A percentile compares a stretch with the other conserved stretches of the same genome.
These are phyloP conservation scores for Chrysanthemum lavandulifolium DNA, from an alignment of 129 eudicot species.

Conservation along the genomic window DNA sequence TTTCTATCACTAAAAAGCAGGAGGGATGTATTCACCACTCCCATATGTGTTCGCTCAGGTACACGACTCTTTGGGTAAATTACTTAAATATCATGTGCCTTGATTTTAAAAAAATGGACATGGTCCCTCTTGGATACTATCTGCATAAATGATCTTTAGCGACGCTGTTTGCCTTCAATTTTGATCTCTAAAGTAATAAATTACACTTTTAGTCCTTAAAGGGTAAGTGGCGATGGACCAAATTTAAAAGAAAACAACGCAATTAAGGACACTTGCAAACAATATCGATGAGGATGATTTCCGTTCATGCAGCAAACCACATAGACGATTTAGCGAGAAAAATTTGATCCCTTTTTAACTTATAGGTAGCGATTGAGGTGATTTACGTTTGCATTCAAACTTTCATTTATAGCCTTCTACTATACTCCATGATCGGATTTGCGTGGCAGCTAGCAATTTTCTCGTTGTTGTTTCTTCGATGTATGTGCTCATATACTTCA, in stretches of 20 bases:
- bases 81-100: too few species aligned
- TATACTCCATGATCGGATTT: constrained; percentile 62
- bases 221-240: too few species aligned
- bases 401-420: constrained; percentile 44
- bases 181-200: too few species aligned
- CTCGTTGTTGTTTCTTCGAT: constrained; percentile 48
- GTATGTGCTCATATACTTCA: constrained; percentile 49
- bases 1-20: constrained; percentile 60
- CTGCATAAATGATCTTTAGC: too few species aligned
- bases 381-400: constrained; percentile 52
- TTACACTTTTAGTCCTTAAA: too few species aligned
- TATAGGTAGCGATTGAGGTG: constrained; percentile 59
- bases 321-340: background rate
- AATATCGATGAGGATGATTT: too few species aligned
- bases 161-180: too few species aligned
- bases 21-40: constrained; percentile 61
- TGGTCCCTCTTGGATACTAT: too few species aligned
- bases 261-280: too few species aligned
- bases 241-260: too few species aligned
- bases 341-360: background rate
- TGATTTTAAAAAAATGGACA: too few species aligned
- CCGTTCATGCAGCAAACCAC: too few species aligned
- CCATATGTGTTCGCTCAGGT: constrained; percentile 69
- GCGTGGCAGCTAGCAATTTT: constrained; percentile 52
- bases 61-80: background rate